Percentiles rank a stretch among this genome's conserved stretches.
These are phyloP conservation scores for Guadua angustifolia DNA, from an alignment of 176 grass and related monocot genomes.

Conservation along the genomic window DNA sequence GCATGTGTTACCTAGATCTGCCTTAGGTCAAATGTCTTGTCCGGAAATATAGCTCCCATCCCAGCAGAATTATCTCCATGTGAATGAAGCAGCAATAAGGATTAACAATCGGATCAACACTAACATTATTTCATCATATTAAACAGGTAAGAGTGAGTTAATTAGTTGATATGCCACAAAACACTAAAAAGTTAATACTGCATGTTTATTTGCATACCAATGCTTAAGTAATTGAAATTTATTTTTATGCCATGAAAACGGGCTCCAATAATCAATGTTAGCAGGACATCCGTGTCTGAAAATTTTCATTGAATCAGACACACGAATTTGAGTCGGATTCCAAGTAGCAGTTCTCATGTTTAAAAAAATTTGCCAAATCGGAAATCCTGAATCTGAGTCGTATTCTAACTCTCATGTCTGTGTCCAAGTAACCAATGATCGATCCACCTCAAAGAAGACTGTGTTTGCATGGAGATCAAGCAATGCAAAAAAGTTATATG, in stretches of 20 bases:
- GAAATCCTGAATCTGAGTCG: too few species aligned
- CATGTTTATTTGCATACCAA: not conserved
- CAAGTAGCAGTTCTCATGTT: too few species aligned
- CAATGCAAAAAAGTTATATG: not conserved
- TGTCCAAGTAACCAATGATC: too few species aligned
- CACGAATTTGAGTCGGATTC: too few species aligned
- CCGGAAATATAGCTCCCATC: constrained; percentile 28
- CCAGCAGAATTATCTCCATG: constrained; percentile 6
- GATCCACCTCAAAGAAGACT: not conserved
- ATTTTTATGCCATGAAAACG: not conserved
- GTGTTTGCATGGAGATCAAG: not conserved
- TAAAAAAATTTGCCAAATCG: too few species aligned
- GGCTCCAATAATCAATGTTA: not conserved
- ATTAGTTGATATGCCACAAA: not conserved
- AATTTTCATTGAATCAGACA: too few species aligned
- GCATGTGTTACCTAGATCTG: too few species aligned
- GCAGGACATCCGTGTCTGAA: too few species aligned
- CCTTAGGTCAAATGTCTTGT: constrained; percentile 55
- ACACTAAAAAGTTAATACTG: not conserved
- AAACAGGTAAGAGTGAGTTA: not conserved
- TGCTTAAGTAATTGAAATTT: not conserved
- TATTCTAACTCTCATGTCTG: too few species aligned
- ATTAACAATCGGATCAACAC: not conserved
- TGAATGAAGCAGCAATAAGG: not conserved
- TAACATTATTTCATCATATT: not conserved